Conservation (phyloP, 768 basidiomycete genomes). For the Grammothele lineata region DNA sequence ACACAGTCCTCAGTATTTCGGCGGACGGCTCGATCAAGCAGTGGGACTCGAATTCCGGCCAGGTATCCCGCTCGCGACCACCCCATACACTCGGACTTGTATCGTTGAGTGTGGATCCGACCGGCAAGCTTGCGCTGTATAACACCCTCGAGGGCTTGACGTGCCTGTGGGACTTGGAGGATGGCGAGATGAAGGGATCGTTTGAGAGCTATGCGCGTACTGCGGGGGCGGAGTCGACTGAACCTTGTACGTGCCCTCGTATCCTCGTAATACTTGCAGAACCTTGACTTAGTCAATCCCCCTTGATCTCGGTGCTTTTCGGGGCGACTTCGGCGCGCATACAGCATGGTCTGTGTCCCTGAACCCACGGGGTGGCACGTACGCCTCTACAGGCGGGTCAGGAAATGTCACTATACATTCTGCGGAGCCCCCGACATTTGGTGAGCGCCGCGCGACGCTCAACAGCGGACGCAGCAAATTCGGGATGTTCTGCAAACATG, state of each 20-base stretch:
- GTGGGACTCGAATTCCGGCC: constrained; percentile 65
- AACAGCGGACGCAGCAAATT: constrained; percentile 75
- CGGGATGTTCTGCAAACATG: constrained; percentile 71
- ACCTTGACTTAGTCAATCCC: too few relatives aligned
- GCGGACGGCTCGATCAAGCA: constrained; percentile 76
- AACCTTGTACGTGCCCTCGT: constrained; percentile 55
- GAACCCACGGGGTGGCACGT: constrained; percentile 68
- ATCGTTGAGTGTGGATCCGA: constrained; percentile 67
- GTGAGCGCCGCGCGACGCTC: constrained; percentile 51
- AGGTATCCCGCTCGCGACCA: constrained; percentile 52
- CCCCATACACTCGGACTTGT: constrained; percentile 85
- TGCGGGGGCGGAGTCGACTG: constrained; percentile 41
- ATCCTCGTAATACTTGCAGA: too few relatives aligned
- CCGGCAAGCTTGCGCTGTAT: constrained; percentile 64
- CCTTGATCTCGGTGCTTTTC: not conserved
- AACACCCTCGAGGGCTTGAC: constrained; percentile 87
- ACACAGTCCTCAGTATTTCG: constrained; percentile 66
- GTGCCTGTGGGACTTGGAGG: constrained; percentile 64
- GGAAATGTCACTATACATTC: constrained; percentile 74
- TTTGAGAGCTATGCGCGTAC: constrained; percentile 71
- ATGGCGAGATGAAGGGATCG: constrained; percentile 54
- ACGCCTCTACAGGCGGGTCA: constrained; percentile 67
- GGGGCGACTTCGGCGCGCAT: not conserved
- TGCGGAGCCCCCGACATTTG: constrained; percentile 62
- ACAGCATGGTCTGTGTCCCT: constrained; percentile 84